Conservation (phyloP, 768 basidiomycete genomes). For the Tylopilus cervinicoccineus region DNA sequence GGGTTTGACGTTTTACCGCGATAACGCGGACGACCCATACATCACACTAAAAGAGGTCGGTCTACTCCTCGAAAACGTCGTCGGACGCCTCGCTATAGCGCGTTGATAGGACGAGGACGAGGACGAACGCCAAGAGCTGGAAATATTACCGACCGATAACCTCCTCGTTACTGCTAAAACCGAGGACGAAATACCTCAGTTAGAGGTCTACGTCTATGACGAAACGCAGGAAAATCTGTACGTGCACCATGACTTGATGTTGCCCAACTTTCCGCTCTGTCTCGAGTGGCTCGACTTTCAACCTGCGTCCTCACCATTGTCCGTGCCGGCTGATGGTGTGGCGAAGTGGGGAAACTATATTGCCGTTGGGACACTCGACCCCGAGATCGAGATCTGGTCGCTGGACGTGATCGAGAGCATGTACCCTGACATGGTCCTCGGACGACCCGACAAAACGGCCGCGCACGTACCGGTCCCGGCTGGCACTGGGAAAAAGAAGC, state of each 20-base stretch:
- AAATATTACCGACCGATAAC: conserved; percentile 87
- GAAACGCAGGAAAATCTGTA: conserved; percentile 89
- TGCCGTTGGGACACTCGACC: conserved; percentile 95
- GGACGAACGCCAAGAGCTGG: conserved; percentile 85
- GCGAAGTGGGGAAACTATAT: conserved; percentile 76
- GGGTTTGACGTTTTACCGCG: conserved; percentile 85
- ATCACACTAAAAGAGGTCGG: conserved; percentile 91
- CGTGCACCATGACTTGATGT: conserved; percentile 95
- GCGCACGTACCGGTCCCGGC: conserved; percentile 73
- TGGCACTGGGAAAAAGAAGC: conserved; percentile 97
- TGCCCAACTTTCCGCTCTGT: conserved; percentile 95
- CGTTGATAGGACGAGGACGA: conserved; percentile 33
- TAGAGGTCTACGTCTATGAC: conserved; percentile 96
- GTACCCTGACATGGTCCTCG: conserved; percentile 90
- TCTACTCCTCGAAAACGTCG: background rate
- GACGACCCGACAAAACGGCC: conserved; percentile 79
- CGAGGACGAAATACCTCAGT: conserved; percentile 92
- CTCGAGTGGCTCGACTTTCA: conserved; percentile 98
- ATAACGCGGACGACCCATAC: conserved; percentile 94
- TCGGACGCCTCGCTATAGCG: background rate
- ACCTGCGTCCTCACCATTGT: conserved; percentile 51
- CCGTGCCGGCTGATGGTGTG: conserved; percentile 30
- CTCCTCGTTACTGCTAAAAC: conserved; percentile 92
- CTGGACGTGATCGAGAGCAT: conserved; percentile 90
- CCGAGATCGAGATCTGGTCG: conserved; percentile 99